Base-by-base conservation (phyloP, 179 eudicot genomes). In the Camellia oleifera region DNA sequence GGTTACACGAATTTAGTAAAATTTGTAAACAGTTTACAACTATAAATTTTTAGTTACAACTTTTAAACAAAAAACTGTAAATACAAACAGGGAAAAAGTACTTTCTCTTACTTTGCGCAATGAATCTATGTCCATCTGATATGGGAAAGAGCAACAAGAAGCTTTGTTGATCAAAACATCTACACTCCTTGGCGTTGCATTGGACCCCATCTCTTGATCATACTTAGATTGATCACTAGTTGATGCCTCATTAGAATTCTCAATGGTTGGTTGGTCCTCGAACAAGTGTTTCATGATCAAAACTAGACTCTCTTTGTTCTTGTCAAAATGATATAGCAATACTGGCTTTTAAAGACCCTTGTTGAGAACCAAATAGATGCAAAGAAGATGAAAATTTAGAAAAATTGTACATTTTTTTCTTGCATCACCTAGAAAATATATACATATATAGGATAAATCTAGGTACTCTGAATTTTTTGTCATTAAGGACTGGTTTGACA, bases 101-200 rank as follows among this genome's bases (percentile, higher is more conserved):
- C 40, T 32, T 32, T 32, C 32, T 56, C 89, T 72, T 86, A 90
- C 97, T 85, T 77, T 79, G 11, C 92, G 90, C 12, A 84, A 76
- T 20, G 81, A 81, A 75, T 81, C 83, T 14, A 75, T 44, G 42
- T 86, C 84, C 65, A 85, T 50, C 72, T 77, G 72, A 44, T 45
- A 26, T 5, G 84, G 83, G 18, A 76, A 54, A 74, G 76, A 79
- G 44, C 57, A 54, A 63, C 52, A 45, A 66, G 83, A 50, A 40
- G 71, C 48, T 20, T 72, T 20, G 61, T 78, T 69, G 60, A 61
- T 44, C 3, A 53, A 68, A 48, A 60, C 66, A 79, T 69, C 46
- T 14, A 52, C 20, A 80, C 62, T 83, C 76, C 84, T 20, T 57
- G 53, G 61, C 53, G 77, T 46, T 8, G 75, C 20, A 74, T 75